Evolutionary conservation across 1,284 basidiomycete genomes (phyloP), one percentile per base, ranked within the genome.

Genomic region (Microbotryum saponariae): DNA sequence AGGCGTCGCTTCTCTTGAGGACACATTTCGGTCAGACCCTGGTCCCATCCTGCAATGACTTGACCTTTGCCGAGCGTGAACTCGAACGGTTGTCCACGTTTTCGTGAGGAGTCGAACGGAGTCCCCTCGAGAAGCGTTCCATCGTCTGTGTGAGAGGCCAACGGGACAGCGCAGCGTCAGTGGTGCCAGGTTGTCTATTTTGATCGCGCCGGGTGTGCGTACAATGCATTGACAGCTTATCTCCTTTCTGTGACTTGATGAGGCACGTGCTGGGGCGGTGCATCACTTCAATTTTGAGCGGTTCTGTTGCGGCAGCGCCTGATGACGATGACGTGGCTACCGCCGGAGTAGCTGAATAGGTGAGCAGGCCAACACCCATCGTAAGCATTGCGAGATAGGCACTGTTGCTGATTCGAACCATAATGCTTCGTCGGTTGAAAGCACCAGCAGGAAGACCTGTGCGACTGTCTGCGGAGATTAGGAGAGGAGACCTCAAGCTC

Each of bases 1-100:
- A 66, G 56, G 6, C 16, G 23, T 51, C 93, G 85, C 80, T 91
- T 92, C 79, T 97, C 93, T 62, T 83, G 81, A 44, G 89, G 74
- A 75, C 93, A 97, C 63, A 69, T 69, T 56, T 80, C 79, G 20
- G 79, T 70, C 20, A 82, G 71, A 20, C 81, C 77, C 49, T 73
- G 67, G 60, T 78, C 77, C 77, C 77, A 78, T 2, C 77, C 78
- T 68, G 77, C 66, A 73, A 82, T 82, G 29, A 82, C 81, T 68
- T 79, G 78, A 6, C 80, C 80, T 1, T 72, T 64, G 10, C 80
- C 81, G 57, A 82, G 72, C 12, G 73, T 77, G 66, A 78, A 79
- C 54, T 75, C 77, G 67, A 82, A 81, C 0, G 81, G 80, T 64
- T 76, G 70, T 46, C 77, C 78, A 6, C 81, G 72, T 73, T 80